Conservation (phyloP, 2,329 filamentous ascomycete species). For the Nakataea oryzae region DNA sequence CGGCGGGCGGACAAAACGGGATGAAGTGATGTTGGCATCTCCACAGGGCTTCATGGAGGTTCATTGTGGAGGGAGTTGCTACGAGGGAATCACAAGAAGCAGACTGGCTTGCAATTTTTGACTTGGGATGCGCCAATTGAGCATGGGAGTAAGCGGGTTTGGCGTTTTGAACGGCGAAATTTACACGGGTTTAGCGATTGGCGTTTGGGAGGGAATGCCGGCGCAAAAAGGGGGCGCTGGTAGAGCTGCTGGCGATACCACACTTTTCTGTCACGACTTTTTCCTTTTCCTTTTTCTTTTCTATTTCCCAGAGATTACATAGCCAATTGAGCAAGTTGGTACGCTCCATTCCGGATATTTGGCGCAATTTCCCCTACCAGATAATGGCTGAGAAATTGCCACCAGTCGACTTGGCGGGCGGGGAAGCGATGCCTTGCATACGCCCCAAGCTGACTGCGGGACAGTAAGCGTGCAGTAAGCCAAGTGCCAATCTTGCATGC, state of each 20-base stretch:
- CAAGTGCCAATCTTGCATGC: neutral
- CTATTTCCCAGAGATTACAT: neutral
- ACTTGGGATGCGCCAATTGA: neutral
- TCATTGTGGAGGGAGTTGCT: neutral
- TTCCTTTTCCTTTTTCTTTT: neutral
- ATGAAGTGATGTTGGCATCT: neutral
- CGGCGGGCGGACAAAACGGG: neutral
- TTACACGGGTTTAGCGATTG: neutral
- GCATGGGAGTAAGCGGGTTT: neutral
- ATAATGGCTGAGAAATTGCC: no score
- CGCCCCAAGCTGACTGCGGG: neutral
- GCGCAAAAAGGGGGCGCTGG: neutral
- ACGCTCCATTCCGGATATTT: no score
- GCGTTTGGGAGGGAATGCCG: neutral
- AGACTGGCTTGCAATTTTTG: neutral
- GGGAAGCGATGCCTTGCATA: neutral
- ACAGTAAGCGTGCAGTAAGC: neutral
- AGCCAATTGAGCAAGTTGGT: neutral
- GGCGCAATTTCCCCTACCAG: neutral
- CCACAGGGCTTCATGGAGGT: no score
- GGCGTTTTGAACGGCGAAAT: neutral
- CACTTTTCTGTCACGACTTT: neutral
- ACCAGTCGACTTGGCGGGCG: neutral
- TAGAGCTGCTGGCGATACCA: neutral
- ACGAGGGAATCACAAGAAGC: neutral